These are phyloP conservation scores for Ganoderma meredithae DNA, from an alignment of 1,284 basidiomycete genomes.

Conservation along the genomic window DNA sequence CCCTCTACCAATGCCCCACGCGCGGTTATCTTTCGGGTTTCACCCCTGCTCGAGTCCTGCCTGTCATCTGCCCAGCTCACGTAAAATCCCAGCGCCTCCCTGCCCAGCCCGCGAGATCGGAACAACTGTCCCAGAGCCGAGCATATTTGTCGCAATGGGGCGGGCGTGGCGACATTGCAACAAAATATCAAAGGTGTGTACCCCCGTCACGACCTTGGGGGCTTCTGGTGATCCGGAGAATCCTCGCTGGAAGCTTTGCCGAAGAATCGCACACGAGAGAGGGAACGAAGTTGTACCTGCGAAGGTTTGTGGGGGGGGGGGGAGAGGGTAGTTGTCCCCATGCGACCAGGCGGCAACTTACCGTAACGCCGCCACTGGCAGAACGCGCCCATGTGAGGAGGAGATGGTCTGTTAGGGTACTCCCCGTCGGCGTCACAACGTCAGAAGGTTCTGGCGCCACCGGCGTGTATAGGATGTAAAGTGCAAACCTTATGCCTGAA, in stretches of 20 bases:
- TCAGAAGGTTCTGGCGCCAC: not conserved
- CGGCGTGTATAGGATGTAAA: not conserved
- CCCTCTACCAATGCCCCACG: not conserved
- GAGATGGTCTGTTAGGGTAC: not conserved
- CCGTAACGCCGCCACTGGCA: not conserved
- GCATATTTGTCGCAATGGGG: slow-evolving; percentile 6
- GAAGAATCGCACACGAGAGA: not conserved
- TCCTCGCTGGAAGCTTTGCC: not conserved
- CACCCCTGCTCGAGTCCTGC: not conserved
- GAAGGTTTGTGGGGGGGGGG: not conserved
- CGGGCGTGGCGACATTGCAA: not conserved
- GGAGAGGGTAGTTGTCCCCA: not conserved
- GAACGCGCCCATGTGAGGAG: not conserved
- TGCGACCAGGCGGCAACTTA: not conserved
- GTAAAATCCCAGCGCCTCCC: slow-evolving; percentile 1
- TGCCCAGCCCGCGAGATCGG: not conserved
- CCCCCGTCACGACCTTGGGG: not conserved
- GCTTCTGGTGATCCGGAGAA: slow-evolving; percentile 1
- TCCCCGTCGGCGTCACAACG: not conserved
- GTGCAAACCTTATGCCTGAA: not conserved
- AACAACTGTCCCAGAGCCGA: not conserved
- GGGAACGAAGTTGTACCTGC: not conserved
- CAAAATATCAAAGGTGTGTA: slow-evolving; percentile 1
- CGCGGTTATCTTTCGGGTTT: slow-evolving; percentile 12
- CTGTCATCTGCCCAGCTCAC: not conserved